phyloP scores from a whole-genome alignment of 129 eudicot species.

The Kitagawia praeruptora region DNA sequence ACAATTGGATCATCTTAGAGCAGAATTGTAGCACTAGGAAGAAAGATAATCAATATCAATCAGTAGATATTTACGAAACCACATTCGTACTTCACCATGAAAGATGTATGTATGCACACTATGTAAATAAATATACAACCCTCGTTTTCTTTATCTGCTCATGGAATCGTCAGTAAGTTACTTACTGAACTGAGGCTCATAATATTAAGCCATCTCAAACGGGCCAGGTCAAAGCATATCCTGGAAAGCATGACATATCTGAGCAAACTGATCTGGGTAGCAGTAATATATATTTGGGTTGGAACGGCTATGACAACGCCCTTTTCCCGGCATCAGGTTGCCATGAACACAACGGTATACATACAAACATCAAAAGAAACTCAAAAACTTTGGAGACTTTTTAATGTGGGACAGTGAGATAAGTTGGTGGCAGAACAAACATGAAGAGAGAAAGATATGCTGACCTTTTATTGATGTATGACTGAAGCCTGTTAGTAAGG shows the following conservation, averaged over 20 bases:
- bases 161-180: not conserved
- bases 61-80: not conserved
- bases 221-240: not conserved
- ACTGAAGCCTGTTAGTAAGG: slow-evolving; percentile 65
- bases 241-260: not conserved
- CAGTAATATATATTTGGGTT: not conserved
- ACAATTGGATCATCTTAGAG: not conserved
- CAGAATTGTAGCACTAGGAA: not conserved
- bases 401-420: not conserved
- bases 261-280: not conserved
- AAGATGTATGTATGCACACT: not conserved
- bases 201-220: not conserved
- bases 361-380: not conserved
- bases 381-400: not conserved
- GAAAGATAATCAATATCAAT: not conserved
- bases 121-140: not conserved
- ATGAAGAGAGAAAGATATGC: not conserved
- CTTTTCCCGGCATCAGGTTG: not conserved
- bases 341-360: not conserved
- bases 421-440: not conserved
- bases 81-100: not conserved
- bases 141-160: not conserved
- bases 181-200: not conserved
- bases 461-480: slow-evolving; percentile 74
- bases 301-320: not conserved